Percentiles rank a stretch among this genome's conserved stretches.
These are phyloP conservation scores for Cystofilobasidium macerans DNA, from an alignment of 768 basidiomycete genomes.

Conservation along the genomic window DNA sequence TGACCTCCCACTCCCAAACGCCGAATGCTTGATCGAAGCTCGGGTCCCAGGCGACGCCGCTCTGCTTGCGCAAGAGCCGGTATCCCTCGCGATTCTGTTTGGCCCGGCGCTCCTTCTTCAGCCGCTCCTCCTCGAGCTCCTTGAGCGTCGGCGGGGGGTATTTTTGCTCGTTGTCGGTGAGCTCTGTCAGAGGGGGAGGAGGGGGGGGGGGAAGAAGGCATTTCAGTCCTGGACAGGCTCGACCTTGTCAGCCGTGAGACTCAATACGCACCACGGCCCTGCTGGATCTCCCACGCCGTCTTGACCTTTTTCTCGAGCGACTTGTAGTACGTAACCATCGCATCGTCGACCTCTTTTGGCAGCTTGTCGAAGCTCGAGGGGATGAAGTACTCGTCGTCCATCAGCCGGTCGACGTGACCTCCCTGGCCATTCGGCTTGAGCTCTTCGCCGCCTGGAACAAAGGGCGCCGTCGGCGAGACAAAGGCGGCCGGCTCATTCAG, in stretches of 20 bases:
- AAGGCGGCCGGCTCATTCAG: background rate
- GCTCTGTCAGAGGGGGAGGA: background rate
- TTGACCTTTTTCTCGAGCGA: constrained; percentile 6
- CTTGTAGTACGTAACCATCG: constrained; percentile 22
- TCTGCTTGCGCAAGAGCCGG: constrained; percentile 6
- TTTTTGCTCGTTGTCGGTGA: constrained; percentile 19
- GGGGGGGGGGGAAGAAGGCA: background rate
- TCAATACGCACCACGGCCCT: constrained; percentile 16
- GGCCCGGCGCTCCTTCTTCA: constrained; percentile 22
- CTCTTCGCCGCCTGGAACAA: background rate
- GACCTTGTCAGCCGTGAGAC: background rate
- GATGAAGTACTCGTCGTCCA: constrained; percentile 1
- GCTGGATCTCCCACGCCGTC: constrained; percentile 20
- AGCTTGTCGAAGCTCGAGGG: constrained; percentile 21
- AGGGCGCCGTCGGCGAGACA: background rate
- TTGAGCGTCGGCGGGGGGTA: constrained; percentile 16
- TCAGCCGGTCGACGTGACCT: constrained; percentile 9
- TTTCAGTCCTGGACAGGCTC: background rate
- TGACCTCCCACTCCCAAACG: constrained; percentile 16
- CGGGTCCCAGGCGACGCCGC: constrained; percentile 16
- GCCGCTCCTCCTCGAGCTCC: constrained; percentile 14
- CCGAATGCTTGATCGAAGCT: background rate
- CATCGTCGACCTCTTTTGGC: constrained; percentile 21
- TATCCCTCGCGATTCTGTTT: constrained; percentile 17
- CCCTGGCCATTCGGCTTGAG: background rate